Base-by-base conservation (phyloP, 192 early-diverging fungal species). In the Coemansia sp. region DNA sequence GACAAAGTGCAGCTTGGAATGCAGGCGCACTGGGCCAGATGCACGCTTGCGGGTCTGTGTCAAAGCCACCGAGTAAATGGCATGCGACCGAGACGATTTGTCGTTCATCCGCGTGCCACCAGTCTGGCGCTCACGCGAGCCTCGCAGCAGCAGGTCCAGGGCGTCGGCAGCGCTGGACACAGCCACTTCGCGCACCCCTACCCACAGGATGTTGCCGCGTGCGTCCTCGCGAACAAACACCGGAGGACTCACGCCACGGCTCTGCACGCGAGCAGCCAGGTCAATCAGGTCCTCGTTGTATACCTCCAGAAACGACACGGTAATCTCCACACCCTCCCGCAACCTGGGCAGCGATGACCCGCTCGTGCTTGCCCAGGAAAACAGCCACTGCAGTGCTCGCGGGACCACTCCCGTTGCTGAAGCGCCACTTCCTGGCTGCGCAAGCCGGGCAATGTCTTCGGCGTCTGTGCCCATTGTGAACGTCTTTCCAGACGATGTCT, bases 61-160 rank as follows among this genome's bases (percentile, higher is more conserved):
- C 41, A 99, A 81, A 5, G 87, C 88, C 6, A 99, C 85, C 0
- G 89, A 88, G 75, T 96, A 99, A 40, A 99, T 98, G 39, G 96
- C 97, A 71, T 99, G 97, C 23, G 93, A 95, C 42, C 95, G 79
- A 17, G 93, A 95, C 2, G 93, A 95, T 44, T 89, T 79, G 39
- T 88, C 90, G 75, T 99, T 99, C 96, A 98, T 97, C 39, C 94
- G 90, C 20, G 97, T 99, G n/a, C 93, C 83, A 26, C 91, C 88
- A 0, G 94, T 97, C 44, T 90, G 89, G 44, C 96, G 81, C 39
- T 86, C 85, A 44, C 80, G 79, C 11, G 88, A 86, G 32, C 92
- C 94, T 53, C 81, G 79, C 11, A 80, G 64, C 11, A 93, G 79
- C 50, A 85, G 63, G 7, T 66, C 70, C 40, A 96, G 72, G 15